Evolutionary conservation across 768 basidiomycete genomes (phyloP).

Genomic region (Pleurotus pulmonarius): DNA sequence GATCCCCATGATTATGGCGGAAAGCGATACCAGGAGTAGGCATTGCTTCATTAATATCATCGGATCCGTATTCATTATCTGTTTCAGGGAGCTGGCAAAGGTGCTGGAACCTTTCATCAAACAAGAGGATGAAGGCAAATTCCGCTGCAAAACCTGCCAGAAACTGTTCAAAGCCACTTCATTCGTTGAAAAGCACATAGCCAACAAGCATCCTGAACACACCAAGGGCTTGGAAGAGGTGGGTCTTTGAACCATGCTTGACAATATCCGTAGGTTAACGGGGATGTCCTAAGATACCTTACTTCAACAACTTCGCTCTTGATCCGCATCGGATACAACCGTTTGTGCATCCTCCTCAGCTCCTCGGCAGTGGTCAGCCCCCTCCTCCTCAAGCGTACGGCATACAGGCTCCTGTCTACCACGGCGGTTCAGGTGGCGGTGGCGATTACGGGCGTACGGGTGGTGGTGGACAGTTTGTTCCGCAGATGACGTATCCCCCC

Average conservation of each 20-base stretch:
- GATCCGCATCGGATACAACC: slow-evolving; percentile 93
- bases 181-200: slow-evolving; percentile 97
- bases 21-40: slow-evolving; percentile 49
- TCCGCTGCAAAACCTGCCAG: slow-evolving; percentile 92
- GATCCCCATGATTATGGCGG: slow-evolving; percentile 89
- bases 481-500: slow-evolving; percentile 36
- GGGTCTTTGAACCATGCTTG: slow-evolving; percentile 15
- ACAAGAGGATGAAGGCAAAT: slow-evolving; percentile 96
- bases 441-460: slow-evolving; percentile 28
- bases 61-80: slow-evolving; percentile 8
- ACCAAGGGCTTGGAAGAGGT: slow-evolving; percentile 86
- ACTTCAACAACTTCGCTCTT: slow-evolving; percentile 94
- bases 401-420: slow-evolving; percentile 57
- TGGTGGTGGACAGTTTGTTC: slow-evolving; percentile 22
- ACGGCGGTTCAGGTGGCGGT: slow-evolving; percentile 23
- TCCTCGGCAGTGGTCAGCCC: slow-evolving; percentile 62
- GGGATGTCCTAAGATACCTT: slow-evolving; percentile 54
- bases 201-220: slow-evolving; percentile 89
- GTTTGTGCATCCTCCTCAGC: slow-evolving; percentile 72
- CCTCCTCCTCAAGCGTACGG: slow-evolving; percentile 87
- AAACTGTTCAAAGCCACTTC: slow-evolving; percentile 97
- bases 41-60: not conserved
- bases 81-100: slow-evolving; percentile 72
- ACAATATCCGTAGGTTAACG: too few relatives aligned
- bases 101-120: slow-evolving; percentile 79